These are phyloP conservation scores for Talaromyces rugulosus DNA, from an alignment of 2,329 filamentous ascomycete species.

Conservation along the genomic window DNA sequence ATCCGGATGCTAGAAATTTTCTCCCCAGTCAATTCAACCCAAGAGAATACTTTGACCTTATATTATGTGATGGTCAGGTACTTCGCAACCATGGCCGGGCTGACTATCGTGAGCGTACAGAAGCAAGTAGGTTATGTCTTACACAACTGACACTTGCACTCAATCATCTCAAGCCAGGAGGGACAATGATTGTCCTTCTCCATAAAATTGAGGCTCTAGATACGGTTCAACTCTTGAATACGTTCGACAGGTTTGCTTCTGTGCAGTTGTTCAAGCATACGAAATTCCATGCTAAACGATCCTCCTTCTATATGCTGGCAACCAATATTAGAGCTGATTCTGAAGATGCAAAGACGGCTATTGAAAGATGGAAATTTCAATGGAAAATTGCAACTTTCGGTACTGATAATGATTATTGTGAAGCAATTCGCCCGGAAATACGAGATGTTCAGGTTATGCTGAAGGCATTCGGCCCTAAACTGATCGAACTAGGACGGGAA, in stretches of 20 bases:
- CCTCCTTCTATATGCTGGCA: slow-evolving; percentile 54
- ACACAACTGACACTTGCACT: slow-evolving; percentile 45
- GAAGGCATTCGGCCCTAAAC: slow-evolving; percentile 31
- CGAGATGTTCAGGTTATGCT: slow-evolving; percentile 25
- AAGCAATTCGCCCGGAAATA: slow-evolving; percentile 3
- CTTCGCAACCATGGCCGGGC: slow-evolving; percentile 36
- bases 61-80: slow-evolving; percentile 48
- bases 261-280: slow-evolving; percentile 46
- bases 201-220: slow-evolving; percentile 45
- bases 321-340: slow-evolving; percentile 33
- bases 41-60: slow-evolving; percentile 36
- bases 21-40: slow-evolving; percentile 22
- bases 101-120: slow-evolving; percentile 28
- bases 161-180: slow-evolving; percentile 42
- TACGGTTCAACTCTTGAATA: slow-evolving; percentile 34
- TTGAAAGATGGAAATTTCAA: slow-evolving; percentile 32
- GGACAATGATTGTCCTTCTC: slow-evolving; percentile 50
- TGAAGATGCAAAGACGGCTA: slow-evolving; percentile 29
- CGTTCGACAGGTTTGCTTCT: slow-evolving; percentile 40
- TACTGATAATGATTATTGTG: slow-evolving; percentile 9
- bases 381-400: slow-evolving; percentile 33
- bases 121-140: slow-evolving; percentile 34
- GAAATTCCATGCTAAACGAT: slow-evolving; percentile 37
- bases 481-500: slow-evolving; percentile 26
- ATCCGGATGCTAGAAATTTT: slow-evolving; percentile 21